Base-by-base conservation (phyloP, 2,329 filamentous ascomycete genomes). In the Pseudonectria buxi region DNA sequence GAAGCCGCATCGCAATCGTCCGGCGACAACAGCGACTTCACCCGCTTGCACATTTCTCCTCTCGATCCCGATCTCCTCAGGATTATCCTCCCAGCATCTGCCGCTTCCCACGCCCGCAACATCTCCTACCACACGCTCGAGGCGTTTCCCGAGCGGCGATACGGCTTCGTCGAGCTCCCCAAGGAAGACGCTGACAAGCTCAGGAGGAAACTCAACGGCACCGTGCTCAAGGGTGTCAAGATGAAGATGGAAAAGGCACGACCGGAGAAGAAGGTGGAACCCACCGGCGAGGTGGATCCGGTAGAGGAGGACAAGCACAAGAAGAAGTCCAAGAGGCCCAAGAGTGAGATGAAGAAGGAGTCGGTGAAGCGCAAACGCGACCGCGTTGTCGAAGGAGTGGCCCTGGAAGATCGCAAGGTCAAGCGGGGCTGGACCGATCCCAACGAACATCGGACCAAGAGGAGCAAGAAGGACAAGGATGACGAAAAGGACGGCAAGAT, bases 361-460 rank as follows among this genome's bases (percentile, higher is more conserved):
- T 56, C 40, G 14, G 68, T 58, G 44, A 80, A 73, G 57, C 61
- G 68, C 33, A 77, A 75, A 53, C 65, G 66, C 39, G 67, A 70
- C 43, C 46, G 58, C 54, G 59, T 77, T 10, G 55, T 77, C 50
- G 53, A 71, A 49, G 92, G 88, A 4, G 71, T 87, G 31, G 78
- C 84, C 52, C 65, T 98, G 26, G 69, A 78, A 13, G 82, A 78
- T 30, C 78, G 89, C 48, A 85, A 85, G 53, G 80, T 95, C 41
- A 94, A 92, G 68, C 74, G 89, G 41, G 89, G 88, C 5, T 95
- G 89, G 89, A 90, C 85, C 1, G 84, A 88, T 42, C 71, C 81
- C 1, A 65, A 69, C 14, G 65, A 68, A 14, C 62, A 68, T 39
- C 61, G 65, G 48, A 65, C 57, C 50, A 68, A 67, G 47, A 65